Evolutionary conservation across 2,329 filamentous ascomycete genomes (phyloP), one percentile per base, ranked within the genome.

Genomic region (Fusarium circinatum): DNA sequence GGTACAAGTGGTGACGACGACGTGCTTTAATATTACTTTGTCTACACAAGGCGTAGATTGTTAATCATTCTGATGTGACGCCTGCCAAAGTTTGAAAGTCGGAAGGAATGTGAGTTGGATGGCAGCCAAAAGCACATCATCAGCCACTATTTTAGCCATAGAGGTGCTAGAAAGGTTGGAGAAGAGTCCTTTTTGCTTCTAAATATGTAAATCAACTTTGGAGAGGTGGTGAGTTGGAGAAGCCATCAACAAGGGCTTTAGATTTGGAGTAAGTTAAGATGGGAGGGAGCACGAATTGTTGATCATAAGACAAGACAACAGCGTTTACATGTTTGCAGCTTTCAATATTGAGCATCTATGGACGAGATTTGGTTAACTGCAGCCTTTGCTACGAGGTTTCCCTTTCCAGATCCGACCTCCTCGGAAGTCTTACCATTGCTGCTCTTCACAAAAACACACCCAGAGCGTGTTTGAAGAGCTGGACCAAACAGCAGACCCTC

Each of bases 391-490:
- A 20, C 28, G n/a, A n/a, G 18, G 42, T 24, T 73, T 70, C 65
- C 70, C 20, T 66, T 66, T 57, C 62, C 42, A 71, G 62, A 36
- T 67, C 55, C 30, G 30, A 57, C 36, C 38, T 60, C 48, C 14
- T 49, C 60, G 36, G 18, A 57, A 49, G 49, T 51, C 65, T 62
- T n/a, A 48, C 55, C 65, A 52, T 36, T 45, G 24, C 28, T 57
- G 18, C 36, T 34, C 38, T 42, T 34, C n/a, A 42, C 36, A 10
- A 0, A 49, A 47, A 54, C 66, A 71, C 71, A 73, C 70, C 71
- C 70, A 71, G 71, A 73, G 61, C 66, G 71, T 72, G 69, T 54
- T 74, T 70, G 51, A 62, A 65, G 48, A 70, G 59, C 32, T 57
- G 57, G 48, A 56, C 51, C 65, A 71, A 72, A 71, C 55, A 73